phyloP scores from a whole-genome alignment of 495 filamentous ascomycete genomes.

The Pyrenula aspistea region DNA sequence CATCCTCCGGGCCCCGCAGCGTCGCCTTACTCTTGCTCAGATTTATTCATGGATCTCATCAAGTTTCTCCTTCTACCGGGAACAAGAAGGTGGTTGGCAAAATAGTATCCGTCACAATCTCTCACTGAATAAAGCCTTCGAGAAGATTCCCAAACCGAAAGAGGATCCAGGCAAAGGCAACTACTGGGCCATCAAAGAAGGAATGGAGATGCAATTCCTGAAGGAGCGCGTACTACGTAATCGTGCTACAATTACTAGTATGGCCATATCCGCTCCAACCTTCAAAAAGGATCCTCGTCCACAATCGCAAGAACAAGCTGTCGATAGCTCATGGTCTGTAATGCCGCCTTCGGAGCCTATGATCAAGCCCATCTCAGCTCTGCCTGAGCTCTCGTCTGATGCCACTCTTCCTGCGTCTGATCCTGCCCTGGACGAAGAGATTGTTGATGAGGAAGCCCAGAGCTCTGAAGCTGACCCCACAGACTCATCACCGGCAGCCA shows the following conservation, averaged over 20 bases:
- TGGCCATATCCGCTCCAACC: slow-evolving; percentile 23
- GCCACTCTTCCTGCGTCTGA: slow-evolving; percentile 90
- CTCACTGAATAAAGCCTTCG: slow-evolving; percentile 94
- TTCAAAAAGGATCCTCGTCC: slow-evolving; percentile 21
- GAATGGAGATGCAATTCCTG: slow-evolving; percentile 76
- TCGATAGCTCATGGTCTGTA: slow-evolving; percentile 25
- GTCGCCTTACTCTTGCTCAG: slow-evolving; percentile 81
- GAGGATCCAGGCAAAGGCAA: slow-evolving; percentile 98
- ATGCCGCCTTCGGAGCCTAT: slow-evolving; percentile 16
- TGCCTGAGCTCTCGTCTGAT: slow-evolving; percentile 72
- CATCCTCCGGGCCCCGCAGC: slow-evolving; percentile 74
- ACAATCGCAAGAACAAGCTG: slow-evolving; percentile 18
- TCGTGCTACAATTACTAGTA: slow-evolving; percentile 37
- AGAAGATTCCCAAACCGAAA: slow-evolving; percentile 91
- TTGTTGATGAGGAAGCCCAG: slow-evolving; percentile 15
- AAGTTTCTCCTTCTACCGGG: slow-evolving; percentile 77
- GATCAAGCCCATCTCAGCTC: neutral
- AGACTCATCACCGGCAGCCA: slow-evolving; percentile 49
- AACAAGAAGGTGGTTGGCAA: slow-evolving; percentile 82
- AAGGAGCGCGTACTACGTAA: slow-evolving; percentile 60
- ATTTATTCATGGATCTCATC: slow-evolving; percentile 99
- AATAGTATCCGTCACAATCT: slow-evolving; percentile 98
- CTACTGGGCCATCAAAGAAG: slow-evolving; percentile 89
- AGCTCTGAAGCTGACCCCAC: slow-evolving; percentile 22
- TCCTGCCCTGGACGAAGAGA: slow-evolving; percentile 52